Evolutionary conservation across 345 rosid species (phyloP).

Genomic region (Populus tremula): DNA sequence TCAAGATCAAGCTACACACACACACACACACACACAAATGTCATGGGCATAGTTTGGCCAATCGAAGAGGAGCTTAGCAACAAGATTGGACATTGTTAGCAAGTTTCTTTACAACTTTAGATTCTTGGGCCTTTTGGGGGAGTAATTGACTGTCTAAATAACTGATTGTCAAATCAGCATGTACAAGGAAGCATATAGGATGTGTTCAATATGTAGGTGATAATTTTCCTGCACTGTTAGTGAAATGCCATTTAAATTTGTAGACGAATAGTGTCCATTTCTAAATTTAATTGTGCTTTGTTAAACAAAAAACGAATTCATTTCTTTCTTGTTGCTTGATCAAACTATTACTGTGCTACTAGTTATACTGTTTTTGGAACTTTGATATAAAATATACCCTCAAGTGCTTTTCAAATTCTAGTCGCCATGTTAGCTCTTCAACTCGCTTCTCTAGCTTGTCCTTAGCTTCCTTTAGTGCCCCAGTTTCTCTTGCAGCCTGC

Average conservation of each 20-base stretch:
- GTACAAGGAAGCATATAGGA: neutral
- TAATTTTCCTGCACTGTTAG: neutral
- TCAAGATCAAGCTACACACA: slow-evolving; percentile 56
- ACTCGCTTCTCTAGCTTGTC: slow-evolving; percentile 65
- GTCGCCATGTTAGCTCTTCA: slow-evolving; percentile 60
- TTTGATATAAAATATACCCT: slow-evolving; percentile 30
- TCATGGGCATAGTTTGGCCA: neutral
- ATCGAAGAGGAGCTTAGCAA: neutral
- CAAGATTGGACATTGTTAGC: neutral
- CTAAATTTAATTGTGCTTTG: neutral
- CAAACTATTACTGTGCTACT: neutral
- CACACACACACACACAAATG: neutral
- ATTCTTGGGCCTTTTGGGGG: neutral
- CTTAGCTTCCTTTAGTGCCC: slow-evolving; percentile 66
- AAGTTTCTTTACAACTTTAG: neutral
- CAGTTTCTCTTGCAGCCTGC: slow-evolving; percentile 74
- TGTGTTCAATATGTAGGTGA: neutral
- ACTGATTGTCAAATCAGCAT: neutral
- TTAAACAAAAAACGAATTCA: neutral
- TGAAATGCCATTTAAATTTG: neutral
- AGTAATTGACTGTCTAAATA: neutral
- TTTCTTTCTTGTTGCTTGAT: neutral
- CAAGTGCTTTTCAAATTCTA: slow-evolving; percentile 57
- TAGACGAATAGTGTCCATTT: neutral
- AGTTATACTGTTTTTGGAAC: neutral